Evolutionary conservation across 1,284 basidiomycete species (phyloP).

Genomic region (Puccinia hordei): DNA sequence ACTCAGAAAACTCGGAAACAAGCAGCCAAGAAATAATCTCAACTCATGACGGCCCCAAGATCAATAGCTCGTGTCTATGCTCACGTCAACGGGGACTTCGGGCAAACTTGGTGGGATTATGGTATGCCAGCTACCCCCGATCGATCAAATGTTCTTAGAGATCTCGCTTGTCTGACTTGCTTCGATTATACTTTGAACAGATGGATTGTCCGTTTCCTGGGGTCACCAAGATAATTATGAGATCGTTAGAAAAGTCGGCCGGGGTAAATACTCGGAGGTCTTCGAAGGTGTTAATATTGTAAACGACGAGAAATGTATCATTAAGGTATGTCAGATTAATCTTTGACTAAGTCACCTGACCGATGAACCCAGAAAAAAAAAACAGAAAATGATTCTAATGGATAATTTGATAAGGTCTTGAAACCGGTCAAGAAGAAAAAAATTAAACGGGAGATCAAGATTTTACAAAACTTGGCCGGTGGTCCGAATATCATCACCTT

Average conservation of each 20-base stretch:
- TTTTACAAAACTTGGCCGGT: slow-evolving; percentile 91
- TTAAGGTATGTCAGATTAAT: slow-evolving; percentile 66
- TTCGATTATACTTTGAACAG: background rate
- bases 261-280: slow-evolving; percentile 96
- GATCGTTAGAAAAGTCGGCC: slow-evolving; percentile 92
- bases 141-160: background rate
- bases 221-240: slow-evolving; percentile 90
- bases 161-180: slow-evolving; percentile 9
- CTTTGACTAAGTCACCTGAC: background rate
- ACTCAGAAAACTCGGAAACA: background rate
- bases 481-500: slow-evolving; percentile 85
- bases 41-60: slow-evolving; percentile 47
- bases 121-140: slow-evolving; percentile 59
- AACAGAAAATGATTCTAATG: background rate
- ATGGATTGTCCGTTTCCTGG: slow-evolving; percentile 52
- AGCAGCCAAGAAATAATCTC: background rate
- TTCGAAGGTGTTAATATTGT: slow-evolving; percentile 95
- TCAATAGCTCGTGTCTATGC: slow-evolving; percentile 64
- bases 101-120: slow-evolving; percentile 67
- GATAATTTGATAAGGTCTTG: slow-evolving; percentile 65
- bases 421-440: slow-evolving; percentile 99
- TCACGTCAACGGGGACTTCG: slow-evolving; percentile 66
- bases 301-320: slow-evolving; percentile 92
- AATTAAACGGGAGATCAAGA: slow-evolving; percentile 99
- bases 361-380: background rate